These are phyloP conservation scores for Didymella arachidicola DNA, from an alignment of 2,329 filamentous ascomycete species.

Conservation along the genomic window DNA sequence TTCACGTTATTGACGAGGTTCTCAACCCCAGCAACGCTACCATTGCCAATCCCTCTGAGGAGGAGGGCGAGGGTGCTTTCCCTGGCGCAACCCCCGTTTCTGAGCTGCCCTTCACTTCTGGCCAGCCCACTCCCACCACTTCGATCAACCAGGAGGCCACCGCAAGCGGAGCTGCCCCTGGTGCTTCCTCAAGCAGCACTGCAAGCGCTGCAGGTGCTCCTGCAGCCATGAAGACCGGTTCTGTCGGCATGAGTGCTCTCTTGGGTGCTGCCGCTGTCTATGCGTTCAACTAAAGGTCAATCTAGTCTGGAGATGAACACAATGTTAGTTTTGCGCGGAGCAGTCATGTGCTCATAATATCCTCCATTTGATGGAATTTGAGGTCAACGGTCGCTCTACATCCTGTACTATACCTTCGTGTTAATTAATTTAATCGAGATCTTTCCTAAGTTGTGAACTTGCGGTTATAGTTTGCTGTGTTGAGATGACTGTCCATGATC, in stretches of 20 bases:
- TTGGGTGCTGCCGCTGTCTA: constrained; percentile 56
- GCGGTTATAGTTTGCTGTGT: background rate
- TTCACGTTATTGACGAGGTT: constrained; percentile 65
- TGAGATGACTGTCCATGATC: background rate
- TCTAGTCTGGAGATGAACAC: background rate
- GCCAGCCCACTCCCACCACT: constrained; percentile 58
- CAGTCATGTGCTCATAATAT: background rate
- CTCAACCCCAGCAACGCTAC: constrained; percentile 62
- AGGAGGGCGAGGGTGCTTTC: constrained; percentile 63
- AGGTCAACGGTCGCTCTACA: background rate
- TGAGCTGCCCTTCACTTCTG: constrained; percentile 63
- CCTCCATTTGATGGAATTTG: background rate
- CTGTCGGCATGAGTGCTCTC: constrained; percentile 57
- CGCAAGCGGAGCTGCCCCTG: constrained; percentile 28
- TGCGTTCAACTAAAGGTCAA: constrained; percentile 26
- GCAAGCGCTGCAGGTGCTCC: constrained; percentile 33
- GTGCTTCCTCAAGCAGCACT: constrained; percentile 26
- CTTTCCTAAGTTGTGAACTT: background rate
- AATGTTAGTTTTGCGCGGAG: background rate
- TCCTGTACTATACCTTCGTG: constrained; percentile 10
- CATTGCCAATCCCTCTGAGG: constrained; percentile 53
- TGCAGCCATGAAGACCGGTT: constrained; percentile 49
- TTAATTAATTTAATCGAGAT: background rate
- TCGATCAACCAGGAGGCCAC: constrained; percentile 47
- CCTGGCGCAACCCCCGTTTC: constrained; percentile 58